phyloP scores from a whole-genome alignment of 352 stramenopile species.

The Globisporangium takayamanum region DNA sequence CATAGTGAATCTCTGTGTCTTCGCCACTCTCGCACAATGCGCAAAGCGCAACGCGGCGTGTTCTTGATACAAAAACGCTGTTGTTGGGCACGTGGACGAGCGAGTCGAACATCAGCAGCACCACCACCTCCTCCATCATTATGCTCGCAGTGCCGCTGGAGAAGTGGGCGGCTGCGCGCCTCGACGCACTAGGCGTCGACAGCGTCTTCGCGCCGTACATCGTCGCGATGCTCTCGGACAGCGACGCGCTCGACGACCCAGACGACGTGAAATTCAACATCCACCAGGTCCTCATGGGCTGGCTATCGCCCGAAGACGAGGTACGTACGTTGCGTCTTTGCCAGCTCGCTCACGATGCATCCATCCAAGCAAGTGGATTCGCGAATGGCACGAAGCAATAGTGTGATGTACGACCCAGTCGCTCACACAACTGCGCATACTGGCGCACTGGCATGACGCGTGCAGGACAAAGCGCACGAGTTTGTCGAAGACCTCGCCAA shows the following conservation, averaged over 20 bases:
- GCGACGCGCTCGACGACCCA: constrained; percentile 27
- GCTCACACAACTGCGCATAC: neutral
- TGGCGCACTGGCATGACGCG: neutral
- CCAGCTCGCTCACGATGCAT: neutral
- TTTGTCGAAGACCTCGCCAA: constrained; percentile 69
- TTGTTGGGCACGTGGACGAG: neutral
- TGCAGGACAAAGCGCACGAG: constrained; percentile 47
- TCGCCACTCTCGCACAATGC: too few species aligned
- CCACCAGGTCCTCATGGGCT: constrained; percentile 81
- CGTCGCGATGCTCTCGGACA: constrained; percentile 60
- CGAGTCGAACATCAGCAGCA: too few species aligned
- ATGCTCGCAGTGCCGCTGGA: constrained; percentile 37
- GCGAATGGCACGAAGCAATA: neutral
- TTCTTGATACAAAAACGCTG: too few species aligned
- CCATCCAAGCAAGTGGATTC: neutral
- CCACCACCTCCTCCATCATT: too few species aligned
- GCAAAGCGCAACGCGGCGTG: too few species aligned
- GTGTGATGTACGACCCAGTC: neutral
- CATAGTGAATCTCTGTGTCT: too few species aligned
- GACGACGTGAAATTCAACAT: constrained; percentile 68
- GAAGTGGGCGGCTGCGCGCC: constrained; percentile 52
- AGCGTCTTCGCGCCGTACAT: constrained; percentile 82
- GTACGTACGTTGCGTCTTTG: constrained; percentile 14
- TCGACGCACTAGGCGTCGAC: constrained; percentile 72
- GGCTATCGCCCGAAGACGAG: constrained; percentile 70